Evolutionary conservation across 1,139 yeast species (phyloP).

Genomic region (Kodamaea arcana): DNA sequence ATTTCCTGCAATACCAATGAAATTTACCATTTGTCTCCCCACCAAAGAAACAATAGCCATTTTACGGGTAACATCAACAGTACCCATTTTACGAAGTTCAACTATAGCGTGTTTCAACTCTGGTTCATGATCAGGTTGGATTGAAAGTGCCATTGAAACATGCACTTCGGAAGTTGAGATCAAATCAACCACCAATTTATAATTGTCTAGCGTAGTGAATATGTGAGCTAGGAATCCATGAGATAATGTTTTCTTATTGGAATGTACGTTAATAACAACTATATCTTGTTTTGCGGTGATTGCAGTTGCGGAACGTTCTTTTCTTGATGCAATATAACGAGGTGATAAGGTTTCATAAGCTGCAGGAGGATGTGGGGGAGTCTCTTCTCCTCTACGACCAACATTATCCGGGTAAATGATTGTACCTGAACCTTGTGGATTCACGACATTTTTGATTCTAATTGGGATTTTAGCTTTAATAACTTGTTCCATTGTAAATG

Average conservation of each 20-base stretch:
- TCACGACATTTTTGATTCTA: slow-evolving; percentile 90
- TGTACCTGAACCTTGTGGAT: slow-evolving; percentile 88
- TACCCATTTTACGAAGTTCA: slow-evolving; percentile 76
- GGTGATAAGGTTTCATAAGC: slow-evolving; percentile 54
- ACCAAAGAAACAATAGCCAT: slow-evolving; percentile 92
- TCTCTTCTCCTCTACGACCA: slow-evolving; percentile 77
- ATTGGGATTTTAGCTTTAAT: slow-evolving; percentile 94
- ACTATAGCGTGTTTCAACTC: slow-evolving; percentile 65
- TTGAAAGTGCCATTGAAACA: slow-evolving; percentile 94
- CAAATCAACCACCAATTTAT: slow-evolving; percentile 85
- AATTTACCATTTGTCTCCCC: slow-evolving; percentile 95
- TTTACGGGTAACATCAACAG: slow-evolving; percentile 81
- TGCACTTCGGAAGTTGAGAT: slow-evolving; percentile 97
- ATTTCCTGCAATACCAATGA: slow-evolving; percentile 94
- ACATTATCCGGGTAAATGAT: slow-evolving; percentile 88
- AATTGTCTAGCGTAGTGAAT: slow-evolving; percentile 80
- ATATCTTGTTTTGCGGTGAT: slow-evolving; percentile 93
- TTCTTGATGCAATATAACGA: slow-evolving; percentile 43
- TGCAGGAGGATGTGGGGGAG: slow-evolving; percentile 95
- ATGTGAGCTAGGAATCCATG: slow-evolving; percentile 94
- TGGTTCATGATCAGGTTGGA: slow-evolving; percentile 57
- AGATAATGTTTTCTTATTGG: slow-evolving; percentile 86
- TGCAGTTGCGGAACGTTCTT: slow-evolving; percentile 86
- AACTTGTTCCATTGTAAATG: slow-evolving; percentile 98
- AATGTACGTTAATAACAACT: slow-evolving; percentile 87